phyloP scores from a whole-genome alignment of 371 early-diverging fungal genomes.

The Apophysomyces sp. region DNA sequence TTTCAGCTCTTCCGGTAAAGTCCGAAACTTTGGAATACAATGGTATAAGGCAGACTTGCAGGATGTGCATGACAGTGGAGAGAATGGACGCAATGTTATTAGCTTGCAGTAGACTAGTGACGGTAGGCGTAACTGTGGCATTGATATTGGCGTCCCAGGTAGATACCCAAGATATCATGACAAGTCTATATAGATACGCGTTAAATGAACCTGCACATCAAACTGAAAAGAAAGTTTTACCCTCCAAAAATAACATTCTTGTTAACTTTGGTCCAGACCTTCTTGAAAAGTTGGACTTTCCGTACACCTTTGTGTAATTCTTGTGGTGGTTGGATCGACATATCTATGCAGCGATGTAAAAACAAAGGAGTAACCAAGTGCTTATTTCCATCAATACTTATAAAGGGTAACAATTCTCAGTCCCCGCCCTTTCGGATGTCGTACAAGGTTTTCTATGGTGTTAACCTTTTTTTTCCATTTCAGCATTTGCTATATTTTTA shows the following conservation, averaged over 20 bases:
- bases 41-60: constrained; percentile 26
- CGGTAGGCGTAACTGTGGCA: constrained; percentile 12
- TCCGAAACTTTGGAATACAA: constrained; percentile 31
- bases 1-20: constrained; percentile 25
- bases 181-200: constrained; percentile 8
- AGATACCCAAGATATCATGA: constrained; percentile 24
- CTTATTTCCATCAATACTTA: too few relatives aligned
- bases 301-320: constrained; percentile 16
- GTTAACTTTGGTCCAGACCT: constrained; percentile 23
- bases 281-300: constrained; percentile 25
- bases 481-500: background rate
- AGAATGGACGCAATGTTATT: constrained; percentile 24
- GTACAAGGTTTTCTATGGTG: background rate
- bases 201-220: background rate
- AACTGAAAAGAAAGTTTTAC: constrained; percentile 8
- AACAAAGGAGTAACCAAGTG: too few relatives aligned
- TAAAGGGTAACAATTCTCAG: background rate
- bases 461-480: background rate
- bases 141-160: constrained; percentile 20
- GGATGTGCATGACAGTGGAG: constrained; percentile 23
- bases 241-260: constrained; percentile 16
- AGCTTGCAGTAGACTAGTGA: constrained; percentile 17
- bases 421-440: background rate
- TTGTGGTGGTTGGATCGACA: background rate
- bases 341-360: too few relatives aligned